Percentiles rank a stretch among this genome's conserved stretches.
These are phyloP conservation scores for Acacia acuminata DNA, from an alignment of 306 rosid genomes.

Conservation along the genomic window DNA sequence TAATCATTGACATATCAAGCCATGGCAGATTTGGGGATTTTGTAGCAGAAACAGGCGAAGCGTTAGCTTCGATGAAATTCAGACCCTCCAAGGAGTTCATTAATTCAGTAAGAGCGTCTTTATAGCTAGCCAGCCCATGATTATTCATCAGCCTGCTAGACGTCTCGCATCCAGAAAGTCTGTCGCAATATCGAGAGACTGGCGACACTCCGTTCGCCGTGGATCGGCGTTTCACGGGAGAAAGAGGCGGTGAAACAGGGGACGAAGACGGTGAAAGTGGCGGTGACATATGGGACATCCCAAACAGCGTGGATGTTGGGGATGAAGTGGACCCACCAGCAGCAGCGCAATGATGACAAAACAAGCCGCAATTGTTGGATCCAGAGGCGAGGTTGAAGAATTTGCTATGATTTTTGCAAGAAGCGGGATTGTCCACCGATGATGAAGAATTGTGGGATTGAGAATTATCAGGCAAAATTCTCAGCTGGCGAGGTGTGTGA, in stretches of 20 bases:
- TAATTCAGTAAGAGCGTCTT: conserved; percentile 58
- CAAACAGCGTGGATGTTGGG: conserved; percentile 77
- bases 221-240: conserved; percentile 47
- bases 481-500: conserved; percentile 81
- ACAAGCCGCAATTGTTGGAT: conserved; percentile 54
- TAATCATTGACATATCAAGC: conserved; percentile 50
- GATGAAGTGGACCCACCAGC: conserved; percentile 40
- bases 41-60: conserved; percentile 25
- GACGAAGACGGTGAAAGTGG: conserved; percentile 68
- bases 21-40: conserved; percentile 42
- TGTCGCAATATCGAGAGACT: conserved; percentile 42
- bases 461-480: conserved; percentile 55
- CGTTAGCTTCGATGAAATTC: conserved; percentile 47
- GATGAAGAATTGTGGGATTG: conserved; percentile 36
- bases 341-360: conserved; percentile 44
- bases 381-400: conserved; percentile 38
- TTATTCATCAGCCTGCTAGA: conserved; percentile 9
- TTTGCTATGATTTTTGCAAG: conserved; percentile 45
- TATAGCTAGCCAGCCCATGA: conserved; percentile 40
- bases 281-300: conserved; percentile 68
- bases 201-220: conserved; percentile 38
- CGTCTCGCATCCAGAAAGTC: conserved; percentile 22
- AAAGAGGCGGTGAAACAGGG: conserved; percentile 61
- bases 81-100: conserved; percentile 71
- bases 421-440: conserved; percentile 17